Base-by-base conservation (phyloP, 345 rosid genomes). In the Pelargonium nanum region DNA sequence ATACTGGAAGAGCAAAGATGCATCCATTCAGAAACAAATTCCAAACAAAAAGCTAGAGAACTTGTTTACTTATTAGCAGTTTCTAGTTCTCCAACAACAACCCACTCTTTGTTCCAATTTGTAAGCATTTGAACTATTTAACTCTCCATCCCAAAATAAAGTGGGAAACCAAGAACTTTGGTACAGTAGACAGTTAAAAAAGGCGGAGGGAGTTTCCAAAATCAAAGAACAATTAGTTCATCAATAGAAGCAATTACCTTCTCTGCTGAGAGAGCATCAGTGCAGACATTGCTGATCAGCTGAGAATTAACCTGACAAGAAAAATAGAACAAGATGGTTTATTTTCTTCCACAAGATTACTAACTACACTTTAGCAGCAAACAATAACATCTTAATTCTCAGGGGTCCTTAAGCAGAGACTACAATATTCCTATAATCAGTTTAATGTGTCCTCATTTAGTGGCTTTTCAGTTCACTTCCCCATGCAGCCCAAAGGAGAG, bases 211-310 rank as follows among this genome's bases (percentile, higher is more conserved):
- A 34, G 6, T 34, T 3, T 4, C 12, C 45, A 34, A 34, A 34
- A 34, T 34, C 45, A 40, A 40, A 40, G 48, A 40, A 40, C 0
- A 40, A 12, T 40, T 12, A 12, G 9, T 40, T 8, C 16, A 12
- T 6, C 19, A 23, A 15, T 16, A 57, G 53, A 40, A 53, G 19
- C 15, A 17, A 58, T 65, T 78, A 89, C 94, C 97, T 94, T 94
- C 84, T 90, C 97, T 10, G 96, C 99, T 53, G 98, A 91, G 51
- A 91, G 90, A 66, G 98, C 99, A 74, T 94, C 99, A 24, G 88
- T 87, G 78, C 99, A 93, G 64, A 83, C 85, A 74, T 93, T 93
- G 79, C 99, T 93, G 75, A 93, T 88, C 70, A 93, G 95, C 77
- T 93, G 99, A 23, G 99, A 88, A 76, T 93, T 93, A 55, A 90